phyloP scores from a whole-genome alignment of 163 green algal genomes.

The Coccomyxa subellipsoidea region DNA sequence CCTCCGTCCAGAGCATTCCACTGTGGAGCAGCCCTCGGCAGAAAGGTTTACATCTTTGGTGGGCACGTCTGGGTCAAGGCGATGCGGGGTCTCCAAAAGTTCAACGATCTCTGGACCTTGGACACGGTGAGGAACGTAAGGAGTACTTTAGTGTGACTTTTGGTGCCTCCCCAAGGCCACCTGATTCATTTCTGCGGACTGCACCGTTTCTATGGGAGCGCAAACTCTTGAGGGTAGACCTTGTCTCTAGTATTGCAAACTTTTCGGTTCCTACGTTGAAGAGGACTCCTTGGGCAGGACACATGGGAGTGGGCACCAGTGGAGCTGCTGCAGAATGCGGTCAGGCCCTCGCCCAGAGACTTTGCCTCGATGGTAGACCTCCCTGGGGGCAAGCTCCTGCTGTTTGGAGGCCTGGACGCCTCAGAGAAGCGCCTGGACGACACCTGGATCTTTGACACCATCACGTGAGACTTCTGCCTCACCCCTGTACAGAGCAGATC shows the following conservation, averaged over 20 bases:
- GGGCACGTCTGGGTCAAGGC: conserved; percentile 51
- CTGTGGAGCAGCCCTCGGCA: conserved; percentile 40
- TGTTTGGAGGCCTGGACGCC: conserved; percentile 49
- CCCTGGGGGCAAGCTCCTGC: conserved; percentile 29
- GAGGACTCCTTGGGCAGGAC: conserved; percentile 39
- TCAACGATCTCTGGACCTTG: conserved; percentile 52
- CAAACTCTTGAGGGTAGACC: no score
- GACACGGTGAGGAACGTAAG: conserved; percentile 30
- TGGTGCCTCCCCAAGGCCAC: neutral
- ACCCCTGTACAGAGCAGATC: no score
- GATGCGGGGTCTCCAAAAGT: conserved; percentile 47
- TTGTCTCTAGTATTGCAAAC: no score
- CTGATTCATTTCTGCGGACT: no score
- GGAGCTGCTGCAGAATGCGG: conserved; percentile 15
- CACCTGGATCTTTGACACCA: conserved; percentile 42
- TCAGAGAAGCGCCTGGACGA: conserved; percentile 46
- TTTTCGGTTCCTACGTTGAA: no score
- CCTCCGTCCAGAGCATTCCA: conserved; percentile 53
- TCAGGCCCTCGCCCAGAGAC: conserved; percentile 36
- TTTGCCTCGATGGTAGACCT: conserved; percentile 39
- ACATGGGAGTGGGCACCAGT: conserved; percentile 47
- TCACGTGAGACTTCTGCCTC: conserved; percentile 11
- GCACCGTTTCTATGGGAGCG: no score
- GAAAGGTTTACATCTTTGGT: conserved; percentile 63
- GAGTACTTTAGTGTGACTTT: neutral